A percentile compares a stretch with the other conserved stretches of the same genome.
Conservation (phyloP, 2,329 filamentous ascomycete genomes). For the Xylariaceae sp. region DNA sequence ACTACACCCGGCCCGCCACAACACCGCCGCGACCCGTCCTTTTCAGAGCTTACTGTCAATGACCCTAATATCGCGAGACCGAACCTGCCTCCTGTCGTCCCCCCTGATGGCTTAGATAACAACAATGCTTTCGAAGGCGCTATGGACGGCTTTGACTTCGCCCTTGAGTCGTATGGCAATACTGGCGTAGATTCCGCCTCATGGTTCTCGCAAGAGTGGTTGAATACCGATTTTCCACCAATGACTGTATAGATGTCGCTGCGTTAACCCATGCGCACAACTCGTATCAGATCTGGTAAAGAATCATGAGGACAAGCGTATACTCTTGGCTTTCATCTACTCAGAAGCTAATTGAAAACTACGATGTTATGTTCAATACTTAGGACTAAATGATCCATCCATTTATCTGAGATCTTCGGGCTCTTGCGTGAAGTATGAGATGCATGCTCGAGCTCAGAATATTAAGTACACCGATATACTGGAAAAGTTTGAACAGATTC, state of each 20-base stretch:
- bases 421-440: no score
- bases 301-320: no score
- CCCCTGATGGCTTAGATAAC: conserved; percentile 50
- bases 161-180: conserved; percentile 53
- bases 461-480: no score
- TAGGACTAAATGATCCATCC: no score
- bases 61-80: conserved; percentile 41
- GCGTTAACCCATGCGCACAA: no score
- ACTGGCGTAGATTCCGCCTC: conserved; percentile 42
- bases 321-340: no score
- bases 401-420: no score
- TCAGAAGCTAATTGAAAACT: no score
- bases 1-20: conserved; percentile 28
- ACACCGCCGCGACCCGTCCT: conserved; percentile 34
- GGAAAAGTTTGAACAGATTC: no score
- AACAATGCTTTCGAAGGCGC: conserved; percentile 59
- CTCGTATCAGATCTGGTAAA: no score
- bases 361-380: no score
- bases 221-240: conserved; percentile 40
- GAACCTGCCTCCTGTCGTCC: conserved; percentile 41
- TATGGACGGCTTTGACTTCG: conserved; percentile 54
- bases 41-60: conserved; percentile 35
- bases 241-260: conserved; percentile 36
- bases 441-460: no score
- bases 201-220: conserved; percentile 45